Base-by-base conservation (phyloP, 768 basidiomycete species). In the Hericium alpestre region DNA sequence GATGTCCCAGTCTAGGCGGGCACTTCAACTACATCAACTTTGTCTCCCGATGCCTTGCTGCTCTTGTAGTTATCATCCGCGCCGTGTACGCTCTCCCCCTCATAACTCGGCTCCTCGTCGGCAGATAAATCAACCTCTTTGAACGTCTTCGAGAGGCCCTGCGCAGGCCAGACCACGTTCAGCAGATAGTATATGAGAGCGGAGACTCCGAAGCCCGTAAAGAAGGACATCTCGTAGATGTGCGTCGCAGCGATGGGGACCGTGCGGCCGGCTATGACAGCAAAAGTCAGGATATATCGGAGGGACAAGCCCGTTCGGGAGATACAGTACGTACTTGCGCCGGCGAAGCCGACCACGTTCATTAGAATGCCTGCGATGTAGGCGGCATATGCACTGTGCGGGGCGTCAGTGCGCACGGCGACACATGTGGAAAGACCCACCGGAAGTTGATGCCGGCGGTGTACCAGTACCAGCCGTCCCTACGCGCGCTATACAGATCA, bases 261-360 rank as follows among this genome's bases (percentile, higher is more conserved):
- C 0, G 65, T 68, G 40, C 73, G 74, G 8, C 86, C 86, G 32
- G 81, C 80, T 79, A 55, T 12, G 8, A 53, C 54, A 32, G 55
- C 41, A 13, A 53, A 18, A 22, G 9, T 59, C 23, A 53, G 39
- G 40, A 54, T 25, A 32, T 32, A 53, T 37, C 47, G 51, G 47
- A 9, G 20, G 32, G 43, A 46, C 48, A 8, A 23, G 48, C 16
- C 15, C 16, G 11, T 16, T 41, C 12, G 53, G 22, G 7, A 56
- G 32, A 37, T 22, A 74, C n/a, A n/a, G n/a, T n/a, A n/a, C 80
- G 59, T 64, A 79, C 83, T 84, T 16, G 86, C 84, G 54, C 87
- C 86, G 11, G 82, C 84, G 60, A 92, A 92, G 7, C 87, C 90
- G 40, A 88, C 83, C 13, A 88, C 81, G 67, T 92, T 92, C 68